Conservation (phyloP, 2,329 filamentous ascomycete genomes). For the Rhinocladiella mackenziei region DNA sequence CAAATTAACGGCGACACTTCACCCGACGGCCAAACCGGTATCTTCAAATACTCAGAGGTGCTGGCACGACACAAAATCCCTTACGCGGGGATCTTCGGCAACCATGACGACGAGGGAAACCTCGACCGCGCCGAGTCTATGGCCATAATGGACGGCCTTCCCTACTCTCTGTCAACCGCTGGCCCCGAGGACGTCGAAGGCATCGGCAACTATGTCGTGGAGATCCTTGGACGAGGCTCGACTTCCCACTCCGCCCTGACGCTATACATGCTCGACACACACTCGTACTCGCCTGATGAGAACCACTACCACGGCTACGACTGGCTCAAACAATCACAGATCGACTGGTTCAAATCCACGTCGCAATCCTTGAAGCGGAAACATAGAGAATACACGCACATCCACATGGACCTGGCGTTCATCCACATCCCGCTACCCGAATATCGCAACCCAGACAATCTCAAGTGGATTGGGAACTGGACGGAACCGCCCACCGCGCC, state of each 20-base stretch:
- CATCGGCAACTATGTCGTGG: conserved; percentile 90
- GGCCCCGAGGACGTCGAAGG: conserved; percentile 82
- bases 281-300: conserved; percentile 87
- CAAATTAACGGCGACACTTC: conserved; percentile 93
- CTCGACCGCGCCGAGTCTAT: conserved; percentile 75
- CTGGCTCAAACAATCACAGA: conserved; percentile 92
- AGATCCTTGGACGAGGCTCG: conserved; percentile 74
- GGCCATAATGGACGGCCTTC: conserved; percentile 77
- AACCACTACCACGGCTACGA: conserved; percentile 87
- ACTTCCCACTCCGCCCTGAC: conserved; percentile 87
- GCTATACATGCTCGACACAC: conserved; percentile 91
- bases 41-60: conserved; percentile 87
- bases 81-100: conserved; percentile 91
- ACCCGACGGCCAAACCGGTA: conserved; percentile 83
- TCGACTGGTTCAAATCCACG: conserved; percentile 86
- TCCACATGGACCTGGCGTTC: conserved; percentile 93
- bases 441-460: conserved; percentile 62
- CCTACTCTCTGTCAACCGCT: conserved; percentile 80
- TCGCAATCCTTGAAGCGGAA: conserved; percentile 68
- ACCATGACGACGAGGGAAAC: conserved; percentile 90
- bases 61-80: conserved; percentile 85
- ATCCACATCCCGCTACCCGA: conserved; percentile 96
- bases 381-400: conserved; percentile 80
- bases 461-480: conserved; percentile 63
- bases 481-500: conserved; percentile 84